Evolutionary conservation across 441 rosid species (phyloP).

Genomic region (Adansonia madagascariensis): DNA sequence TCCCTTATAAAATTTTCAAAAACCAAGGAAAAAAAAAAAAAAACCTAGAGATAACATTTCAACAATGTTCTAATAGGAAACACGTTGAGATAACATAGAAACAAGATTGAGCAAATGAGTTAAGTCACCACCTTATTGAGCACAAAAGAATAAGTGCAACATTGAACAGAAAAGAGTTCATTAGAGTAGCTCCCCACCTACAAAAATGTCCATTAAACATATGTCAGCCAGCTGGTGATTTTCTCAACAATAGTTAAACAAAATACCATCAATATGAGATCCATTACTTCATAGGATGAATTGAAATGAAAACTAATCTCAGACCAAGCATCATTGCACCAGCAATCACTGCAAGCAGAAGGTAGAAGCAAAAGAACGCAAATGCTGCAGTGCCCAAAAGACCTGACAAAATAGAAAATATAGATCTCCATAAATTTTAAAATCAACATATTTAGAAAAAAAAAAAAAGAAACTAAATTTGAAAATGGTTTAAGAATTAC

Average conservation of each 20-base stretch:
- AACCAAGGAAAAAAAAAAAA: neutral
- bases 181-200: constrained; percentile 99
- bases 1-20: neutral
- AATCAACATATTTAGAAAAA: neutral
- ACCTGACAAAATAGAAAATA: constrained; percentile 54
- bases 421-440: constrained; percentile 24
- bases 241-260: constrained; percentile 18
- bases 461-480: neutral
- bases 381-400: constrained; percentile 99
- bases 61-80: neutral
- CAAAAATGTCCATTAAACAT: constrained; percentile 34
- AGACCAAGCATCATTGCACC: constrained; percentile 99
- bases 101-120: constrained; percentile 8
- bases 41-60: neutral
- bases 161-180: constrained; percentile 99
- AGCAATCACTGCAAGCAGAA: constrained; percentile 93
- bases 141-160: constrained; percentile 94
- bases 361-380: constrained; percentile 99
- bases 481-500: constrained; percentile 45
- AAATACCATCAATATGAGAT: constrained; percentile 25
- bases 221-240: constrained; percentile 2
- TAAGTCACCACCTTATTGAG: constrained; percentile 70
- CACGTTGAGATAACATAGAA: neutral
- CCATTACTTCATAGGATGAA: constrained; percentile 97
- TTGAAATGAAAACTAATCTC: constrained; percentile 91